These are phyloP conservation scores for Gaeumannomyces tritici DNA, from an alignment of 2,329 filamentous ascomycete genomes.

Conservation along the genomic window DNA sequence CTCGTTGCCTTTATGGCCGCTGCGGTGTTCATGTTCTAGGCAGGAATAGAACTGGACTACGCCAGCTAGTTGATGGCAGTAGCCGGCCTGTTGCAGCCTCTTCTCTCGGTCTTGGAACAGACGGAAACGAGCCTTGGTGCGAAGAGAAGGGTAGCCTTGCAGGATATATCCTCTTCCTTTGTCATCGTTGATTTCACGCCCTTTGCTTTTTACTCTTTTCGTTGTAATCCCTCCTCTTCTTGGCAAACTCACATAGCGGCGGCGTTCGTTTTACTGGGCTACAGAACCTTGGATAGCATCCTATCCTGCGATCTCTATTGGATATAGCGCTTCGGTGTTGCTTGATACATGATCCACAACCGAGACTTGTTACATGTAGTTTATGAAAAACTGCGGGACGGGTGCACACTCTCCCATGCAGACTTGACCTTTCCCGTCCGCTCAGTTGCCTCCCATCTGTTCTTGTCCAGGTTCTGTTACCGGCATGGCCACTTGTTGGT, in stretches of 20 bases:
- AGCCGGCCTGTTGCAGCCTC: no score
- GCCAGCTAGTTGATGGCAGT: no score
- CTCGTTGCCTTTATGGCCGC: constrained; percentile 33
- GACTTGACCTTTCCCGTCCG: no score
- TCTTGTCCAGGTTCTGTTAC: no score
- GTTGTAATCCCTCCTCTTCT: constrained; percentile 4
- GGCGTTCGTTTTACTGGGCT: constrained; percentile 13
- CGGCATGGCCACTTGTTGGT: no score
- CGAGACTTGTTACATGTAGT: neutral
- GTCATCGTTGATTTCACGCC: neutral
- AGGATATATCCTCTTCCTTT: neutral
- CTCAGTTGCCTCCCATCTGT: no score
- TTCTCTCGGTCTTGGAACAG: no score
- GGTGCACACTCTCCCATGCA: neutral
- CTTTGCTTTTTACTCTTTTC: constrained; percentile 2
- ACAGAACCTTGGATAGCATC: neutral
- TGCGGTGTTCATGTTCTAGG: constrained; percentile 26
- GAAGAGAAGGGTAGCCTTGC: neutral
- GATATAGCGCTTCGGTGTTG: neutral
- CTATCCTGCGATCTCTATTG: neutral
- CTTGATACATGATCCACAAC: neutral
- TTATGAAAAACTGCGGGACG: neutral
- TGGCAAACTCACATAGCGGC: constrained; percentile 15
- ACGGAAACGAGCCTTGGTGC: neutral
- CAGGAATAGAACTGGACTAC: neutral